Conservation (phyloP, 2,329 filamentous ascomycete species). For the Penicillium sp. region DNA sequence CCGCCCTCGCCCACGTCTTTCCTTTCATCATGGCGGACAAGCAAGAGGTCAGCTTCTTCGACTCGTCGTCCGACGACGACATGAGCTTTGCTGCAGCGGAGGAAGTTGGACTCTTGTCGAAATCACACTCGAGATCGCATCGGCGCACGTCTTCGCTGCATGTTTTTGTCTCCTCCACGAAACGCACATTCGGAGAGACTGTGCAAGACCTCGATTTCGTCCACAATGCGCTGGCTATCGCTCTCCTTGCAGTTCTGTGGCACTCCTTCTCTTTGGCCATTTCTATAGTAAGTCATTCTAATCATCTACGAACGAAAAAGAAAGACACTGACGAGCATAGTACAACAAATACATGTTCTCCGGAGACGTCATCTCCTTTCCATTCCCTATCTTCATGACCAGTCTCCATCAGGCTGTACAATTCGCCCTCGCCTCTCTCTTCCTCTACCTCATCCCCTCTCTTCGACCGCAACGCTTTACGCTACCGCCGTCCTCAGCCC, state of each 20-base stretch:
- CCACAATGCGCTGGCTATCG: conserved; percentile 67
- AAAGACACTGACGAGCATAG: conserved; percentile 38
- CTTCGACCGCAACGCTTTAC: conserved; percentile 61
- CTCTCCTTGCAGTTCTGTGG: conserved; percentile 76
- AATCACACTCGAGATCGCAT: neutral
- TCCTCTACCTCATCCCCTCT: conserved; percentile 78
- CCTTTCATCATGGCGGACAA: conserved; percentile 10
- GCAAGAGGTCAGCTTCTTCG: conserved; percentile 11
- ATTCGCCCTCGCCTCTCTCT: conserved; percentile 70
- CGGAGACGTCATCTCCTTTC: conserved; percentile 76
- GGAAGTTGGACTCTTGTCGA: conserved; percentile 10
- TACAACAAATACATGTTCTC: conserved; percentile 99
- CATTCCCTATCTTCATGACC: conserved; percentile 92
- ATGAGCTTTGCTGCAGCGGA: conserved; percentile 8
- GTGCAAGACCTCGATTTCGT: conserved; percentile 71
- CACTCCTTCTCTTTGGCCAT: conserved; percentile 90
- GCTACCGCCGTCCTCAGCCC: conserved; percentile 44
- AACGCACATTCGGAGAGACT: conserved; percentile 61
- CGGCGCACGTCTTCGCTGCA: conserved; percentile 10
- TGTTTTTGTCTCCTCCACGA: conserved; percentile 27
- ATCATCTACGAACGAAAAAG: conserved; percentile 15
- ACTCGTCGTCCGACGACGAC: conserved; percentile 12
- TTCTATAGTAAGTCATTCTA: conserved; percentile 77
- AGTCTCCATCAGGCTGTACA: conserved; percentile 94
- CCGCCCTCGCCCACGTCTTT: neutral